Evolutionary conservation across 495 filamentous ascomycete species (phyloP).

Genomic region (Podospora appendiculata): DNA sequence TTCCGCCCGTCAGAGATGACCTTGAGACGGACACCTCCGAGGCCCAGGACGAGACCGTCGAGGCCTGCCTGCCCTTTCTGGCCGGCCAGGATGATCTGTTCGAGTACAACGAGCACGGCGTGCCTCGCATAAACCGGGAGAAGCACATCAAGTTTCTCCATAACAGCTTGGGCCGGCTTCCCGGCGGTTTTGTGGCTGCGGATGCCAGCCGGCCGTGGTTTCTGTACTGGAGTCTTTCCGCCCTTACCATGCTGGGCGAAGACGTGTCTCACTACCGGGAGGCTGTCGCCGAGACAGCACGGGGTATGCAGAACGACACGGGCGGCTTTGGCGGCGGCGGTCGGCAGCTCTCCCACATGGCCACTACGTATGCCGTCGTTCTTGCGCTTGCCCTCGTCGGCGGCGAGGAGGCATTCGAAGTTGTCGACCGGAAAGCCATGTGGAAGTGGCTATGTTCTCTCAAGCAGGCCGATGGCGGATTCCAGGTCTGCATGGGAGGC

Average conservation of each 20-base stretch:
- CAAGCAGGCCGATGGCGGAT: slow-evolving; percentile 79
- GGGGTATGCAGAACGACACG: slow-evolving; percentile 68
- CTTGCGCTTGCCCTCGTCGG: slow-evolving; percentile 71
- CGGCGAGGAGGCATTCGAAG: slow-evolving; percentile 58
- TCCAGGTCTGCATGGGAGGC: slow-evolving; percentile 69
- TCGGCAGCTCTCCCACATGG: slow-evolving; percentile 79
- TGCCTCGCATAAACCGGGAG: slow-evolving; percentile 62
- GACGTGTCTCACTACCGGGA: slow-evolving; percentile 64
- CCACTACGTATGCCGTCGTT: slow-evolving; percentile 78
- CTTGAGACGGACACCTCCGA: slow-evolving; percentile 60
- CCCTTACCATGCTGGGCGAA: slow-evolving; percentile 63
- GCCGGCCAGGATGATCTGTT: slow-evolving; percentile 34
- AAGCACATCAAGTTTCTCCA: slow-evolving; percentile 72
- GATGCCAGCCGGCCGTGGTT: slow-evolving; percentile 91
- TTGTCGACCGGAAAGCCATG: slow-evolving; percentile 76
- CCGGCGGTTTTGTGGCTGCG: slow-evolving; percentile 53
- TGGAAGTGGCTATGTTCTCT: slow-evolving; percentile 81
- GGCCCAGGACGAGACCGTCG: slow-evolving; percentile 58
- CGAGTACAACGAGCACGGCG: slow-evolving; percentile 55
- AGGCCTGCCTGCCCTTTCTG: slow-evolving; percentile 64
- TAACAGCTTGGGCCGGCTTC: slow-evolving; percentile 54
- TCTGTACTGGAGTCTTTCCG: slow-evolving; percentile 81
- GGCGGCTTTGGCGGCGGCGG: slow-evolving; percentile 95
- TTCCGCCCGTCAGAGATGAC: slow-evolving; percentile 56
- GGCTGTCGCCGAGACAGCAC: slow-evolving; percentile 60